Base-by-base conservation (phyloP, 768 basidiomycete species). In the Podaxis sp. region DNA sequence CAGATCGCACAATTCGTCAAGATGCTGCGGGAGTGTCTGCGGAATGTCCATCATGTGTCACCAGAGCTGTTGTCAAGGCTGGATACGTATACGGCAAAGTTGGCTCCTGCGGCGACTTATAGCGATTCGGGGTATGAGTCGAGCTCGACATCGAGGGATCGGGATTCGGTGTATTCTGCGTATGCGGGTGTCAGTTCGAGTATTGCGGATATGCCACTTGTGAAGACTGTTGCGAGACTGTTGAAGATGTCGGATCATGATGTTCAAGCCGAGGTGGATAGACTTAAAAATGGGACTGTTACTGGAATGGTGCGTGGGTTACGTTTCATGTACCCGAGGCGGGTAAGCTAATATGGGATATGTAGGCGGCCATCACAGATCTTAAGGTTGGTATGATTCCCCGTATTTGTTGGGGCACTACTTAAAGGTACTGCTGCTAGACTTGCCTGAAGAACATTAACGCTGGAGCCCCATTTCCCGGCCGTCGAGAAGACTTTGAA, bases 371-470 rank as follows among this genome's bases (percentile, higher is more conserved):
- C 0, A 74, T 97, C 60, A 81, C 81, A 47, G 94, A 97, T 71
- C 79, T 96, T 59, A 97, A 95, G 83, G 93, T 89, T 65, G 64
- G 64, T 50, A 28, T 53, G 32, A 35, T 51, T 28, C 18, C 37
- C n/a, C 25, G 40, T 38, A 18, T 27, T 69, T 32, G 36, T 10
- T 10, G 9, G 11, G 21, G n/a, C 4, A 14, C 32, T 58, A 38
- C 27, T 62, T 55, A 46, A 65, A 60, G 50, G 65, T 47, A 40
- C 21, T 44, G 21, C 6, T 67, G 27, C 14, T 63, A 95, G 91
- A 91, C 90, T 37, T 95, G 91, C 69, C 77, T 98, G 57, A 96
- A 96, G 77, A 91, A 93, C 64, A 90, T 98, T 69, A 91, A 89
- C 57, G 88, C 90, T 13, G 90, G 92, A 25, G 79, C 82, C 11